These are phyloP conservation scores for Haplosporangium sp. DNA, from an alignment of 371 early-diverging fungal genomes.

Conservation along the genomic window DNA sequence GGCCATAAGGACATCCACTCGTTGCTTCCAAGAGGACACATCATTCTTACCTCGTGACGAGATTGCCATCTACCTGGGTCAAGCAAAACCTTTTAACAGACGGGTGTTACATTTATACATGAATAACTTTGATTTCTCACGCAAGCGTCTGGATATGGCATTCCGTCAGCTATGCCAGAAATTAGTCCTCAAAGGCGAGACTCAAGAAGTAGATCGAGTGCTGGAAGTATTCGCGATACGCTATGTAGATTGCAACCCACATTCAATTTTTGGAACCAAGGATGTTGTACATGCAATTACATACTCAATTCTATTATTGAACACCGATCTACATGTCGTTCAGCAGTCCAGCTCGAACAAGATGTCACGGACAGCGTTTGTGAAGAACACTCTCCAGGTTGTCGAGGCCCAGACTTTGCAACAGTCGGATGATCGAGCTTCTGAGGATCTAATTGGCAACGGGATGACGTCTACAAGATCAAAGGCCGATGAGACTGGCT, in stretches of 20 bases:
- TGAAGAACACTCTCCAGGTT: conserved; percentile 71
- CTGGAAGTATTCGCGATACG: conserved; percentile 83
- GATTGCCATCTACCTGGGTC: conserved; percentile 37
- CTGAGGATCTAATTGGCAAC: conserved; percentile 30
- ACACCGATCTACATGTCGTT: conserved; percentile 93
- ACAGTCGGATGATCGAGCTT: conserved; percentile 11
- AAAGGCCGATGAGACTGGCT: conserved; percentile 23
- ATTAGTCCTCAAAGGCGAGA: conserved; percentile 88
- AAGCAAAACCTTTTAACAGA: conserved; percentile 60
- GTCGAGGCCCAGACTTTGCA: conserved; percentile 57
- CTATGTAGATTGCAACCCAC: conserved; percentile 86
- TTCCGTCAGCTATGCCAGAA: conserved; percentile 84
- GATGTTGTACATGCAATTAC: conserved; percentile 88
- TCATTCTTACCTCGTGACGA: conserved; percentile 30
- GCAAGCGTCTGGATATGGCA: conserved; percentile 80
- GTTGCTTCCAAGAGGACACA: conserved; percentile 36
- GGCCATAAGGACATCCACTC: conserved; percentile 15
- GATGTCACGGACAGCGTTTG: conserved; percentile 72
- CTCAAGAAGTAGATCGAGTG: conserved; percentile 92
- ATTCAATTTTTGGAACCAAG: conserved; percentile 64
- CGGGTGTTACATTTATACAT: conserved; percentile 77
- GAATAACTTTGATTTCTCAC: conserved; percentile 78
- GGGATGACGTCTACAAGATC: conserved; percentile 30
- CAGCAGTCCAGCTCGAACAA: conserved; percentile 64
- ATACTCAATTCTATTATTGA: conserved; percentile 88